phyloP scores from a whole-genome alignment of 2,329 filamentous ascomycete species.

The Stemphylium vesicarium region DNA sequence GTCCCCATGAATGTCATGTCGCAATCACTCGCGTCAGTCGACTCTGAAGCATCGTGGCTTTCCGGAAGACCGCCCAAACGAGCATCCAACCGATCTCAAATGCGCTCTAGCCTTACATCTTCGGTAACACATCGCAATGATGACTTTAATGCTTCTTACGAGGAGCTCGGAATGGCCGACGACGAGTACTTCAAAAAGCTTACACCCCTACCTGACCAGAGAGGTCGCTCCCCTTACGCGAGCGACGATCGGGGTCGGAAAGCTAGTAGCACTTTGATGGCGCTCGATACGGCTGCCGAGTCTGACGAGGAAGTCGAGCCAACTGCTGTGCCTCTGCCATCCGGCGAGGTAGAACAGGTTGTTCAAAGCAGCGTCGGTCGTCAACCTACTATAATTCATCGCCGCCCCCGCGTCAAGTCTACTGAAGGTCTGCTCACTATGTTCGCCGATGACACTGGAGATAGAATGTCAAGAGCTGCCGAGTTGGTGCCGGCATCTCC shows the following conservation, averaged over 20 bases:
- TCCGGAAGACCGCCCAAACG: conserved; percentile 71
- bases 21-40: conserved; percentile 89
- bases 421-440: conserved; percentile 65
- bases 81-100: conserved; percentile 53
- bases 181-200: conserved; percentile 75
- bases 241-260: conserved; percentile 38
- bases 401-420: conserved; percentile 63
- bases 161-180: conserved; percentile 69
- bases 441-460: conserved; percentile 48
- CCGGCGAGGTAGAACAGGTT: conserved; percentile 47
- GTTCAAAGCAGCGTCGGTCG: conserved; percentile 61
- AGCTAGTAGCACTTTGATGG: conserved; percentile 56
- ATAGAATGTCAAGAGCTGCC: conserved; percentile 42
- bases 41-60: conserved; percentile 95
- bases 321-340: conserved; percentile 28
- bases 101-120: conserved; percentile 57
- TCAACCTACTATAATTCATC: conserved; percentile 70
- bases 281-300: conserved; percentile 42
- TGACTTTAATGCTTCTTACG: conserved; percentile 66
- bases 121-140: conserved; percentile 53
- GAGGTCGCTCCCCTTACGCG: conserved; percentile 38
- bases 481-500: conserved; percentile 35
- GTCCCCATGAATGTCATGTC: conserved; percentile 59
- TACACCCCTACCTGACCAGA: conserved; percentile 55
- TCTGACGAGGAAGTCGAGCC: conserved; percentile 49